Base-by-base conservation (phyloP, 2,329 filamentous ascomycete species). In the Stemphylium vesicarium region DNA sequence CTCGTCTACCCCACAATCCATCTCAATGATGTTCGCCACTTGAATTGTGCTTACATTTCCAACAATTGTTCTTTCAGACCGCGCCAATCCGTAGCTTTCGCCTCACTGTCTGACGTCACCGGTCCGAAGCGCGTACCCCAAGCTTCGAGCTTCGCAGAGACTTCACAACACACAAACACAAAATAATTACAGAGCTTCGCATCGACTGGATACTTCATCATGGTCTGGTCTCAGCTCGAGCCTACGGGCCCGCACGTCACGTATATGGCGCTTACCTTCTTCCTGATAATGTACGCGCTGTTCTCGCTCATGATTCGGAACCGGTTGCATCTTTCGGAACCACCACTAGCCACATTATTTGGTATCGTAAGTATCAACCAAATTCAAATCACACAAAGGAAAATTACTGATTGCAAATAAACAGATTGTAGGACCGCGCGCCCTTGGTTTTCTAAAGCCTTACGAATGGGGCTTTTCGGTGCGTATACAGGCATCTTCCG, bases 301-400 rank as follows among this genome's bases (percentile, higher is more conserved):
- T 81, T 81, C 65, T 76, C 76, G 8, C 68, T 74, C 37, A 76
- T 80, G 62, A 77, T 81, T 53, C 71, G 79, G 32, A 81, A 82
- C 54, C 73, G 78, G 8, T 69, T 81, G 2, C 79, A 82, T 57
- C 74, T 81, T 13, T 80, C 78, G 10, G 79, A 82, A 64, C 80
- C 79, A 4, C 79, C 79, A 4, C 71, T 81, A 16, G 79, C 80
- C 12, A 77, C 80, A 0, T 49, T 80, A 1, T 72, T 79, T 38
- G 80, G 79, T 6, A 79, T 81, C 33, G 55, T 58, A 18, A 56
- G 53, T 37, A 24, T 11, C 33, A 16, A 15, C 20, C 13, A 18
- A 11, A n/a, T n/a, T 9, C 1, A 20, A 26, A 7, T 7, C 4
- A 10, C 10, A 24, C 4, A 16, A 26, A 11, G 37, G n/a, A 26